These are phyloP conservation scores for Backusella tarrabulga DNA, from an alignment of 192 early-diverging fungal species.

Conservation along the genomic window DNA sequence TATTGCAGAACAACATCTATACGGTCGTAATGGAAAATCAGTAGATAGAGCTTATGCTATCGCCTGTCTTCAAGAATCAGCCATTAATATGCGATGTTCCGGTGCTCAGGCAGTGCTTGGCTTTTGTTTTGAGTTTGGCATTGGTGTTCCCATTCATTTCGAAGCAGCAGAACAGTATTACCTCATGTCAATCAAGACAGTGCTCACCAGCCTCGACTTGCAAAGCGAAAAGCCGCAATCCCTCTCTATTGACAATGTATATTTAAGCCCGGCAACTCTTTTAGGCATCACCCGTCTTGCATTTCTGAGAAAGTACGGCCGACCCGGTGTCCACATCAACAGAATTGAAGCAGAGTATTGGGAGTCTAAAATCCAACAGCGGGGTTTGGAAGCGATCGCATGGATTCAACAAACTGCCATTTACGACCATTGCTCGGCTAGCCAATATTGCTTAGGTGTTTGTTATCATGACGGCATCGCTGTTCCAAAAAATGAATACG, in stretches of 20 bases:
- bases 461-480: constrained; percentile 83
- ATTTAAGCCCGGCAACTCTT: constrained; percentile 40
- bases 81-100: constrained; percentile 33
- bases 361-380: constrained; percentile 57
- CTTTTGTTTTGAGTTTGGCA: constrained; percentile 85
- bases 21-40: constrained; percentile 24
- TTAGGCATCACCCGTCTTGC: constrained; percentile 66
- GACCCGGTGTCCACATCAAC: constrained; percentile 75
- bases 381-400: constrained; percentile 51
- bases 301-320: constrained; percentile 79
- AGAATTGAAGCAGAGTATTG: constrained; percentile 79
- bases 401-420: constrained; percentile 68
- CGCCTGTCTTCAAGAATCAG: constrained; percentile 31
- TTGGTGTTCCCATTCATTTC: constrained; percentile 66
- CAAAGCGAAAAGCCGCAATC: background rate
- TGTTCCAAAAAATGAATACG: constrained; percentile 55
- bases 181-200: constrained; percentile 48
- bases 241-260: background rate
- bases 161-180: constrained; percentile 67
- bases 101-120: constrained; percentile 68
- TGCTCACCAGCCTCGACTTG: background rate
- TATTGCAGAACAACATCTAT: constrained; percentile 21
- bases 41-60: constrained; percentile 14
- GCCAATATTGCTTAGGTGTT: constrained; percentile 68
- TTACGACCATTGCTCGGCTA: constrained; percentile 49